A percentile compares a stretch with the other conserved stretches of the same genome.
Conservation (phyloP, 2,329 filamentous ascomycete genomes). For the Pseudocercospora crystallina region DNA sequence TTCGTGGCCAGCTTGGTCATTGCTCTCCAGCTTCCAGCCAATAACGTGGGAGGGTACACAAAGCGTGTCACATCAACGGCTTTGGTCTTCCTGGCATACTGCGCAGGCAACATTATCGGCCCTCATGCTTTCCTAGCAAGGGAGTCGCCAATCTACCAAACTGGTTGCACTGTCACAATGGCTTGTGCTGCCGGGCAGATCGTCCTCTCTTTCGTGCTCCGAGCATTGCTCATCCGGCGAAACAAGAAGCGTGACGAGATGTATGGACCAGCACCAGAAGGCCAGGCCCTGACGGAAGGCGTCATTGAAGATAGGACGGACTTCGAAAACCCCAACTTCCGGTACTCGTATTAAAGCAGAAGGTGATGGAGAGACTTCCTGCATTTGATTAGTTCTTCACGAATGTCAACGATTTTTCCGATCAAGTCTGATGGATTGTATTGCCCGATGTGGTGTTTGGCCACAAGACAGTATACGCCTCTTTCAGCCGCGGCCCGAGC, state of each 20-base stretch:
- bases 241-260: slow-evolving; percentile 42
- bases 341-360: slow-evolving; percentile 25
- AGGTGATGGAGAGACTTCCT: no score
- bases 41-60: slow-evolving; percentile 51
- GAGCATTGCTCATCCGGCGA: slow-evolving; percentile 38
- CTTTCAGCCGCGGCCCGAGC: no score
- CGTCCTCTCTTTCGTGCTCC: slow-evolving; percentile 37
- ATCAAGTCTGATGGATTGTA: no score
- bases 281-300: slow-evolving; percentile 20
- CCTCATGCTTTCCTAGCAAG: slow-evolving; percentile 48
- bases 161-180: slow-evolving; percentile 54
- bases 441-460: no score
- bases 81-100: slow-evolving; percentile 48
- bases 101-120: slow-evolving; percentile 49
- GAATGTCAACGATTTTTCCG: no score
- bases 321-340: slow-evolving; percentile 36
- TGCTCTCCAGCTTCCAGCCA: slow-evolving; percentile 53
- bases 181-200: slow-evolving; percentile 47
- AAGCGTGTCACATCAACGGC: slow-evolving; percentile 49
- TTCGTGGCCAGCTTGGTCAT: slow-evolving; percentile 56
- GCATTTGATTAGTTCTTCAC: no score
- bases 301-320: slow-evolving; percentile 40
- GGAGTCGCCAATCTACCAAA: slow-evolving; percentile 52
- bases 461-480: no score
- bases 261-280: slow-evolving; percentile 21